phyloP scores from a whole-genome alignment of 495 filamentous ascomycete genomes.

The Collariella sp. region DNA sequence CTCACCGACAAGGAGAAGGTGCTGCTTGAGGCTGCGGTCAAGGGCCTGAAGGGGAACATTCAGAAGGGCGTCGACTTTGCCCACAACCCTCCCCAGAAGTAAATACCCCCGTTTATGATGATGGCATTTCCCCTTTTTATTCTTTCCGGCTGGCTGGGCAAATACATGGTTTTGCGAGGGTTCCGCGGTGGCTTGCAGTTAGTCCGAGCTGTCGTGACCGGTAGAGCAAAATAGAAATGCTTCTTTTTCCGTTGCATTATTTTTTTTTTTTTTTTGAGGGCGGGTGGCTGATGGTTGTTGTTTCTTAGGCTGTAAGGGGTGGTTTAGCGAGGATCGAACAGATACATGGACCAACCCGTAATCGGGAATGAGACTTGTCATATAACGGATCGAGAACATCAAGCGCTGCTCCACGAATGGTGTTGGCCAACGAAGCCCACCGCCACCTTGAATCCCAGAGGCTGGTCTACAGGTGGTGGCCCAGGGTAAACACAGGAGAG shows the following conservation, averaged over 20 bases:
- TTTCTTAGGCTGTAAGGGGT: conserved; percentile 15
- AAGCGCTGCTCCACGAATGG: no score
- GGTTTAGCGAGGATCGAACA: no score
- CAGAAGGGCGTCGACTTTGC: conserved; percentile 83
- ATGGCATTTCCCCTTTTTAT: neutral
- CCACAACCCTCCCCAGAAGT: conserved; percentile 57
- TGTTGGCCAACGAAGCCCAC: no score
- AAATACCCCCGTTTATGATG: conserved; percentile 20
- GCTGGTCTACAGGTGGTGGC: no score
- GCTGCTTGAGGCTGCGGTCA: conserved; percentile 64
- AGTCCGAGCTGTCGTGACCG: conserved; percentile 8
- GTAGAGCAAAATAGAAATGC: conserved; percentile 31
- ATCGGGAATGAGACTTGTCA: no score
- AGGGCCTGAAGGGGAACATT: conserved; percentile 84
- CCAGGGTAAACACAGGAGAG: no score
- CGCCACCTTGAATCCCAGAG: no score
- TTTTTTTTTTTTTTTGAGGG: conserved; percentile 4
- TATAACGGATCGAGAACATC: no score
- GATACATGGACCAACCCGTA: no score
- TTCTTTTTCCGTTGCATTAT: conserved; percentile 2
- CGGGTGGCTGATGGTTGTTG: conserved; percentile 18
- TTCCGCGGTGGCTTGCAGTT: conserved; percentile 2
- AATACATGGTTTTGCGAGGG: neutral
- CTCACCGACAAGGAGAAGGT: conserved; percentile 77
- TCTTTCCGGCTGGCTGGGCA: neutral